These are phyloP conservation scores for Datisca glomerata DNA, from an alignment of 306 rosid species.

Conservation along the genomic window DNA sequence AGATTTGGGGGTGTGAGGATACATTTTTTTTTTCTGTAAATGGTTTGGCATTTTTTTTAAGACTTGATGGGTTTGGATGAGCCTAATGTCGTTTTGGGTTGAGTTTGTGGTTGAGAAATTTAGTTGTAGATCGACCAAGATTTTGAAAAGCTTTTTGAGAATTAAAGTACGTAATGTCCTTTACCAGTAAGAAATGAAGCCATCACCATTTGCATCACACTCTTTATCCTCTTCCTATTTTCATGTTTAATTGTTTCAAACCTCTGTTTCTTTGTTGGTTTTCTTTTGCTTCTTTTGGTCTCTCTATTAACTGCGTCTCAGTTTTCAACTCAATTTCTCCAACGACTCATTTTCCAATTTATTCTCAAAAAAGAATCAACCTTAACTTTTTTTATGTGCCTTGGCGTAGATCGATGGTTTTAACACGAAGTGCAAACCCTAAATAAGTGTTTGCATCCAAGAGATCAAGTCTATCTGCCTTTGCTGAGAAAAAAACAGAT, in stretches of 20 bases:
- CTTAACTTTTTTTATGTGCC: no score
- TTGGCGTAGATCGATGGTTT: no score
- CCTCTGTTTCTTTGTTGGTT: no score
- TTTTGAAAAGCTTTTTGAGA: constrained; percentile 34
- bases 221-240: constrained; percentile 9
- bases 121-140: constrained; percentile 32
- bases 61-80: constrained; percentile 13
- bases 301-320: no score
- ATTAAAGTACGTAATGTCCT: constrained; percentile 40
- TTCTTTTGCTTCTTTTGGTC: no score
- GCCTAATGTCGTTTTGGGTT: constrained; percentile 18
- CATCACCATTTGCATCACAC: constrained; percentile 15
- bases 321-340: constrained; percentile 5
- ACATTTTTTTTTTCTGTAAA: constrained; percentile 25
- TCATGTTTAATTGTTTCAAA: no score
- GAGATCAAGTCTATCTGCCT: no score
- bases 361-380: no score
- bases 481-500: no score
- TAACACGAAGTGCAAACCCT: no score
- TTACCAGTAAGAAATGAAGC: constrained; percentile 32
- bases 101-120: constrained; percentile 9
- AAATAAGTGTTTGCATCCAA: no score
- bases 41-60: constrained; percentile 27
- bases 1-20: constrained; percentile 25
- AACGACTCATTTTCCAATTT: neutral